These are phyloP conservation scores for Amanita rimosa DNA, from an alignment of 768 basidiomycete genomes.

Conservation along the genomic window DNA sequence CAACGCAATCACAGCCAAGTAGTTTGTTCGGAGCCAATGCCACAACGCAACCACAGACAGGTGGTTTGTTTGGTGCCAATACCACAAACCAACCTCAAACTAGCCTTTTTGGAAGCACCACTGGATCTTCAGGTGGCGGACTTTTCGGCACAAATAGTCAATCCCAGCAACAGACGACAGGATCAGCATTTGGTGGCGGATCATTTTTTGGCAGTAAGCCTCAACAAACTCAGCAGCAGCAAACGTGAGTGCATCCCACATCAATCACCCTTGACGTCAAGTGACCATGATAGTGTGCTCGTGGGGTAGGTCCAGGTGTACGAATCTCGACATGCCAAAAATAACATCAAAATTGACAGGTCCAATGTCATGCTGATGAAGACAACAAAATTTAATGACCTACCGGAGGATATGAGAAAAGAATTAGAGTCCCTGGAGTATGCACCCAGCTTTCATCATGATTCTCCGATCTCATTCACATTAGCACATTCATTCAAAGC, in stretches of 20 bases:
- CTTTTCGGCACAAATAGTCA: conserved; percentile 11
- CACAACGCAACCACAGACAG: conserved; percentile 2
- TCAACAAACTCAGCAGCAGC: conserved; percentile 21
- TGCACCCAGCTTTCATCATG: conserved; percentile 11
- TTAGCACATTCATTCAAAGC: conserved; percentile 61
- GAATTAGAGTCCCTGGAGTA: conserved; percentile 66
- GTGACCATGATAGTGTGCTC: not conserved
- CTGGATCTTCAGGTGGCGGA: conserved; percentile 11
- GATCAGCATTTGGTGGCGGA: conserved; percentile 17
- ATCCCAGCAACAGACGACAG: conserved; percentile 21
- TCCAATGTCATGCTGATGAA: conserved; percentile 13
- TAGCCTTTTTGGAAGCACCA: conserved; percentile 9
- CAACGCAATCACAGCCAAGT: conserved; percentile 4
- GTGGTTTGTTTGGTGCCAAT: not conserved
- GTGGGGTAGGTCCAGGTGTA: not conserved
- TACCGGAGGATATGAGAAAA: conserved; percentile 58
- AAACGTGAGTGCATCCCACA: conserved; percentile 8
- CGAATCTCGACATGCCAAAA: not conserved
- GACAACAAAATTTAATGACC: conserved; percentile 73
- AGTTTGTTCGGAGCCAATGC: conserved; percentile 8
- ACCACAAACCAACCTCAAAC: conserved; percentile 5
- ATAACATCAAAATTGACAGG: not conserved
- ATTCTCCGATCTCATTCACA: not conserved
- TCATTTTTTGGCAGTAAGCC: conserved; percentile 19
- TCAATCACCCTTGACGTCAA: not conserved